A percentile compares a stretch with the other conserved stretches of the same genome.
Evolutionary conservation across 106 monocot species (phyloP).

Genomic region (Apostasia shenzhenica): DNA sequence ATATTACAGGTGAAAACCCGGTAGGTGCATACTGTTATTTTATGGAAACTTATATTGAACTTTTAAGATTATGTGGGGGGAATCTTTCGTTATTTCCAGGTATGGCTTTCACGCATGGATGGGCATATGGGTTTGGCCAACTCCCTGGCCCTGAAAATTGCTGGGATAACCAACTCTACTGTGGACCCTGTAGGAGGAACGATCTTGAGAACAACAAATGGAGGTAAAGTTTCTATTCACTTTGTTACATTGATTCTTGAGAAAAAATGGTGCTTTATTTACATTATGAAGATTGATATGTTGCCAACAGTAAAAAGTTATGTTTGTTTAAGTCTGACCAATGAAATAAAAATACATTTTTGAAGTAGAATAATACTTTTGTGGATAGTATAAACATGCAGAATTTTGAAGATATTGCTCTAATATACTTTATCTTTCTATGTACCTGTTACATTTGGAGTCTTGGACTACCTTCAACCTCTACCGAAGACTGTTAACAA

Average conservation of each 20-base stretch:
- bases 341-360: too few species aligned
- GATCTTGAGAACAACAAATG: slow-evolving; percentile 37
- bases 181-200: slow-evolving; percentile 79
- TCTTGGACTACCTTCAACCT: too few species aligned
- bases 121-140: slow-evolving; percentile 95
- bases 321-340: too few species aligned
- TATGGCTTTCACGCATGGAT: slow-evolving; percentile 94
- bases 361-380: too few species aligned
- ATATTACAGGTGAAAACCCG: slow-evolving; percentile 67
- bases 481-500: too few species aligned
- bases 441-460: too few species aligned
- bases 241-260: neutral
- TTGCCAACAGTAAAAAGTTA: neutral
- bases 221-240: slow-evolving; percentile 39
- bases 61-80: neutral
- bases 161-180: slow-evolving; percentile 55
- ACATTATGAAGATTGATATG: neutral
- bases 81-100: slow-evolving; percentile 31
- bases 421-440: too few species aligned
- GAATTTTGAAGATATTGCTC: too few species aligned
- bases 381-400: too few species aligned
- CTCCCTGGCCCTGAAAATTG: slow-evolving; percentile 61
- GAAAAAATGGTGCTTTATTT: neutral
- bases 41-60: neutral
- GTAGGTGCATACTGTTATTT: slow-evolving; percentile 27